Evolutionary conservation across 2,329 filamentous ascomycete species (phyloP), one percentile per base, ranked within the genome.

Genomic region (Chrysoporthe deuterocubensis): DNA sequence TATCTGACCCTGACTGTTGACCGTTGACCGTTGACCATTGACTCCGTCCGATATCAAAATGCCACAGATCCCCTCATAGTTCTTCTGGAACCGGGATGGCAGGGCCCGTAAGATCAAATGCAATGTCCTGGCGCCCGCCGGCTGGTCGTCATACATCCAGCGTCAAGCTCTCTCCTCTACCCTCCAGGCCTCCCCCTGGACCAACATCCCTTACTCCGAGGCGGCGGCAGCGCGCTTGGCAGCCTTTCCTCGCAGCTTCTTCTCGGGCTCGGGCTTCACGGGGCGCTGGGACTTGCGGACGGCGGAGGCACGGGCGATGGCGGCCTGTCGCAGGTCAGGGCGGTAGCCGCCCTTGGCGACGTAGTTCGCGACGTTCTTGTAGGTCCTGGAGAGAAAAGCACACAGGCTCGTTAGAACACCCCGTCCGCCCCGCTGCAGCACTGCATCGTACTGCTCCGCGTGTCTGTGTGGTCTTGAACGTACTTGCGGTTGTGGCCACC

Each of bases 301-400:
- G 77, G 94, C 93, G 77, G 90, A 94, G 79, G 92, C 93, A 78
- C 96, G 93, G 82, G 93, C 85, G 77, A 98, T 90, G 76, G 95
- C 94, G 77, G 86, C 85, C 77, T 87, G 83, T 75, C 91, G 91
- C 82, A 94, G 87, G 80, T 95, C 92, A 76, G 87, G 77, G 76
- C 92, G 92, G 91, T 98, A 99, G 79, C 90, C 88, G 80, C 87
- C 87, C 89, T 93, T 94, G 81, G 93, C 91, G 76, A 90, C 89
- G 80, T 86, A 85, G 85, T 89, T 91, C 84, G 94, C 94, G 80
- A 98, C 89, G 76, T 87, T 87, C 85, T 92, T 92, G 90, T 94
- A 98, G 84, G 92, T 91, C 88, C 93, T 96, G 43, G 43, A 57
- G 13, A 58, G 26, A 54, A 8, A 21, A 37, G 62, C 42, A 32